phyloP scores from a whole-genome alignment of 2,329 filamentous ascomycete genomes.

The Trichoderma polysporum region DNA sequence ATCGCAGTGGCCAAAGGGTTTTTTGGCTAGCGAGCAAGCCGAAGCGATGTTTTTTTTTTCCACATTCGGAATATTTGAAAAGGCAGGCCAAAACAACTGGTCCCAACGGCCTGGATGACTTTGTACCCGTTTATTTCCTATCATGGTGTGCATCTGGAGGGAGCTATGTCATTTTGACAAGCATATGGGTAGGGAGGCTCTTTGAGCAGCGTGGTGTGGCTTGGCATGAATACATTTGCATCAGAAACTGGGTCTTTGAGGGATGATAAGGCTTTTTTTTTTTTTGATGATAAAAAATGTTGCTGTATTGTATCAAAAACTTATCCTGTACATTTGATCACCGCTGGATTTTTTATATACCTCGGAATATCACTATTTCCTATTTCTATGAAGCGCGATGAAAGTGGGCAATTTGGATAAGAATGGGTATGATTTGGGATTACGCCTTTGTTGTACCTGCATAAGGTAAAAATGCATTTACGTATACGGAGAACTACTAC shows the following conservation, averaged over 20 bases:
- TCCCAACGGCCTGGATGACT: background rate
- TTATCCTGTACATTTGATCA: slow-evolving; percentile 18
- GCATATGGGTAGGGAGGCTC: background rate
- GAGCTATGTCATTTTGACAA: background rate
- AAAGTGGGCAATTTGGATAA: background rate
- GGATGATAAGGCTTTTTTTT: background rate
- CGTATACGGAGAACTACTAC: background rate
- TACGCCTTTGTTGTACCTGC: background rate
- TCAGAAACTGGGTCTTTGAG: slow-evolving; percentile 7
- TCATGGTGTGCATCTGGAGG: background rate
- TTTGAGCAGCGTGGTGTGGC: background rate
- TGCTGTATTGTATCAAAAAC: slow-evolving; percentile 10
- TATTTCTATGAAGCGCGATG: background rate
- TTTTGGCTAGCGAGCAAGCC: slow-evolving; percentile 12
- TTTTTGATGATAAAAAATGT: slow-evolving; percentile 3
- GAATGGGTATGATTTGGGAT: background rate
- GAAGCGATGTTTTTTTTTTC: slow-evolving; percentile 14
- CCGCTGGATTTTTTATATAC: slow-evolving; percentile 4
- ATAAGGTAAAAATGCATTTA: background rate
- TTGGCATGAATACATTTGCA: background rate
- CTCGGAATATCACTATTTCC: slow-evolving; percentile 3
- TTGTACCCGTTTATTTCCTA: background rate
- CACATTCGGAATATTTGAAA: background rate
- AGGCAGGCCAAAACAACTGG: background rate
- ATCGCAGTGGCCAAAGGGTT: background rate